These are phyloP conservation scores for Erodium maritimum DNA, from an alignment of 345 rosid genomes.

Conservation along the genomic window DNA sequence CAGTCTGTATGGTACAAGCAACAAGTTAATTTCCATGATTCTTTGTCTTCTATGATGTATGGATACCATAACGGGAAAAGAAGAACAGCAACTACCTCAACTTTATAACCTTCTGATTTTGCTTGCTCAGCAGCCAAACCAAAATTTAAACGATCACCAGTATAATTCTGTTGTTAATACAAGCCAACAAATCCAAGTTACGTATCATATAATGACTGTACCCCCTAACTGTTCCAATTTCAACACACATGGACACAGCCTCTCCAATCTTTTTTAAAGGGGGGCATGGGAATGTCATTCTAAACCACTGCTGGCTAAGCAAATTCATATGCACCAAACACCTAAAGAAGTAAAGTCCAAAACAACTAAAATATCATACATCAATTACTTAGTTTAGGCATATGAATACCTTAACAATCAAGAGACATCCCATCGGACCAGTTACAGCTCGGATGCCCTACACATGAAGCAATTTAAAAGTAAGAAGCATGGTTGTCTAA, in stretches of 20 bases:
- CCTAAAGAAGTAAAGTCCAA: not conserved
- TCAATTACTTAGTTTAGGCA: conserved; percentile 4
- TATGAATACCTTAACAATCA: conserved; percentile 69
- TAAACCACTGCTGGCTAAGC: not conserved
- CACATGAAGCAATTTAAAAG: conserved; percentile 9
- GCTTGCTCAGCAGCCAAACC: conserved; percentile 99
- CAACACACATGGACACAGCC: not conserved
- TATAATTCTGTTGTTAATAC: conserved; percentile 52
- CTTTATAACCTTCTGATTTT: conserved; percentile 89
- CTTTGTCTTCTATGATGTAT: not conserved
- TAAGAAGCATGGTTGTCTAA: not conserved
- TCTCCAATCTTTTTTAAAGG: no score
- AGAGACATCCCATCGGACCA: conserved; percentile 90
- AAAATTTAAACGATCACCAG: conserved; percentile 92
- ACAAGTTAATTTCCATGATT: conserved; percentile 3
- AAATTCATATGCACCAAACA: not conserved
- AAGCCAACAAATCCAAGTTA: not conserved
- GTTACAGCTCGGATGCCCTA: conserved; percentile 98
- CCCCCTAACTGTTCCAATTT: not conserved
- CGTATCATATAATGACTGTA: not conserved
- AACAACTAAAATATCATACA: not conserved
- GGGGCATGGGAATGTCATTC: no score
- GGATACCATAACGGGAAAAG: not conserved
- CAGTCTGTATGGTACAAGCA: conserved; percentile 42
- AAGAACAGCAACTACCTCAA: conserved; percentile 47